phyloP scores from a whole-genome alignment of 805 yeast genomes.

The Metschnikowia hibisci region DNA sequence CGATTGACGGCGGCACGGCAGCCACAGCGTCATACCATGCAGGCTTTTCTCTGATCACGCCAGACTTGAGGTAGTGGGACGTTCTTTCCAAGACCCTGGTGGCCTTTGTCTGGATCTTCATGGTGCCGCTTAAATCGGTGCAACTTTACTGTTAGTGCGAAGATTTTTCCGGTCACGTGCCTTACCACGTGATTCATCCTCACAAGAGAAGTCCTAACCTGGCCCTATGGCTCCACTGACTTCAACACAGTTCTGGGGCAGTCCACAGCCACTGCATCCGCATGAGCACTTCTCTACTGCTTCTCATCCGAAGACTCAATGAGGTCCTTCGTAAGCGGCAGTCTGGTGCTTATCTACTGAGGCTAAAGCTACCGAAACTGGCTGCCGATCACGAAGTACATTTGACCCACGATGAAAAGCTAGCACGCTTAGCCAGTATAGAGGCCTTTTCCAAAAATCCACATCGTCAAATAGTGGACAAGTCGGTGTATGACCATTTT shows the following conservation, averaged over 20 bases:
- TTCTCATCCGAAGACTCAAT: slow-evolving; percentile 6
- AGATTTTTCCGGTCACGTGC: slow-evolving; percentile 11
- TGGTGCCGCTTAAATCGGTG: slow-evolving; percentile 21
- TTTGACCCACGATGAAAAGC: slow-evolving; percentile 8
- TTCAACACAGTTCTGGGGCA: too few relatives aligned
- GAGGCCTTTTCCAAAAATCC: slow-evolving; percentile 9
- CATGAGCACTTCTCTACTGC: neutral
- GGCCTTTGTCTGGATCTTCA: slow-evolving; percentile 68
- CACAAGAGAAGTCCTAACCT: too few relatives aligned
- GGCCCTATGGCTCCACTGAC: too few relatives aligned
- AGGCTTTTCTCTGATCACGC: slow-evolving; percentile 69
- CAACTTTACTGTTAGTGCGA: neutral
- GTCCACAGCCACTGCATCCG: neutral
- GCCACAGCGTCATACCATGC: slow-evolving; percentile 88
- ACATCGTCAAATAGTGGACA: slow-evolving; percentile 8
- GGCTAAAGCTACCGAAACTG: slow-evolving; percentile 1
- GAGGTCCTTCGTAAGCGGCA: slow-evolving; percentile 4
- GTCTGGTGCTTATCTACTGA: slow-evolving; percentile 10
- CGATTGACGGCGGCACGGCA: slow-evolving; percentile 71
- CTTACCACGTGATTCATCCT: neutral
- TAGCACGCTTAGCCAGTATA: slow-evolving; percentile 7
- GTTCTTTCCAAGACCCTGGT: slow-evolving; percentile 75
- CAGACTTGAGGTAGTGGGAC: slow-evolving; percentile 67
- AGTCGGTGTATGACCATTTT: slow-evolving; percentile 4
- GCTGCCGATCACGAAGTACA: neutral